Percentiles rank a stretch among this genome's conserved stretches.
Conservation (phyloP, 441 rosid species). For the Syzygium malaccense region DNA sequence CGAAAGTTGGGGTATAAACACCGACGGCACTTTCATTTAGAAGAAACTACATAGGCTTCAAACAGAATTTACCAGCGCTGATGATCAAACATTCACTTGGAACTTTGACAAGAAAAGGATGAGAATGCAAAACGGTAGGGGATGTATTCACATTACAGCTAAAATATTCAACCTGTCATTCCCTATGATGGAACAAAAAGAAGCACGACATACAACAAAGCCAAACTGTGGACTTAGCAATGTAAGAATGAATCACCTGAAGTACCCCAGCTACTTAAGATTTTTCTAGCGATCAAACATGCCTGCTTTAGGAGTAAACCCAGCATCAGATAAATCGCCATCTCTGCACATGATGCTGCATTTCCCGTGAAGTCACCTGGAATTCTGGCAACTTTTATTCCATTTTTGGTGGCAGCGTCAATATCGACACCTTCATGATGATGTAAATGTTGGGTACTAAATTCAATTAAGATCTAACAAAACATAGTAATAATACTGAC, state of each 20-base stretch:
- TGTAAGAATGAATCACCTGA: neutral
- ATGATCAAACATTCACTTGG: neutral
- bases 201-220: neutral
- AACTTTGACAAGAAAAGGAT: neutral
- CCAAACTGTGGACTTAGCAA: neutral
- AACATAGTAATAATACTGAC: neutral
- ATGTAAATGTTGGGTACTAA: neutral
- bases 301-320: slow-evolving; percentile 87
- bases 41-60: too few relatives aligned
- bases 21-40: too few relatives aligned
- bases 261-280: neutral
- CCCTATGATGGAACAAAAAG: neutral
- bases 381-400: slow-evolving; percentile 79
- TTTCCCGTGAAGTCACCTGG: slow-evolving; percentile 63
- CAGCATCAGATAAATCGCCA: slow-evolving; percentile 67
- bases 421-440: slow-evolving; percentile 57
- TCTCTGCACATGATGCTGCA: slow-evolving; percentile 80
- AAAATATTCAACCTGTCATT: neutral
- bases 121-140: neutral
- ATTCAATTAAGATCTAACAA: neutral
- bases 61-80: too few relatives aligned
- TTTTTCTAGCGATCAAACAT: neutral
- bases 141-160: neutral
- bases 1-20: neutral
- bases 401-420: slow-evolving; percentile 59